A percentile compares a stretch with the other conserved stretches of the same genome.
Conservation (phyloP, 352 stramenopile species). For the Elongisporangium senticosum region DNA sequence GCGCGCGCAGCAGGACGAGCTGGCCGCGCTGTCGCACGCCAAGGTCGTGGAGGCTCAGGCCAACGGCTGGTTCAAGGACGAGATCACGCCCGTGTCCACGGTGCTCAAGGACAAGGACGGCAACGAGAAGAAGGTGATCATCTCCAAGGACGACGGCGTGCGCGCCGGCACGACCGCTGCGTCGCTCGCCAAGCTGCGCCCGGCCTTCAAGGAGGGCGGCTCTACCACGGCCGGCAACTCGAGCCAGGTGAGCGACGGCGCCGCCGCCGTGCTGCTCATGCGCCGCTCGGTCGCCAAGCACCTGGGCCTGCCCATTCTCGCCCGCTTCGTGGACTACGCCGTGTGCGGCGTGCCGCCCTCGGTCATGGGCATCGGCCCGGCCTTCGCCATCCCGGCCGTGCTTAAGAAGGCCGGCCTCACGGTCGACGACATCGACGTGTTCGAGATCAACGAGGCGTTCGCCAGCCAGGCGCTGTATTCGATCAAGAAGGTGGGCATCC, state of each 20-base stretch:
- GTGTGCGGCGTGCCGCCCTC: slow-evolving; percentile 79
- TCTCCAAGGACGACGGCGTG: slow-evolving; percentile 71
- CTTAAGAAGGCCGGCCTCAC: slow-evolving; percentile 62
- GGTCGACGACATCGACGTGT: slow-evolving; percentile 83
- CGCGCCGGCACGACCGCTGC: slow-evolving; percentile 58
- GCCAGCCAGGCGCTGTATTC: slow-evolving; percentile 84
- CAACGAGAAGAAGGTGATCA: slow-evolving; percentile 69
- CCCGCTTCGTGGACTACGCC: slow-evolving; percentile 81
- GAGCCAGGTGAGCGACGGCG: slow-evolving; percentile 87
- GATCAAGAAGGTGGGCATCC: slow-evolving; percentile 71
- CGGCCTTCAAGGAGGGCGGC: slow-evolving; percentile 78
- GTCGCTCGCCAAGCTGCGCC: slow-evolving; percentile 64
- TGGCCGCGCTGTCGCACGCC: slow-evolving; percentile 70
- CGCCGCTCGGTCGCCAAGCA: slow-evolving; percentile 71
- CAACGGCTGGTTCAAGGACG: slow-evolving; percentile 82
- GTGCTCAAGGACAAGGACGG: slow-evolving; percentile 72
- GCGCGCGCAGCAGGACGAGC: slow-evolving; percentile 68
- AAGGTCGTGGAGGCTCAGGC: slow-evolving; percentile 67
- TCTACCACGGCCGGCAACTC: slow-evolving; percentile 81
- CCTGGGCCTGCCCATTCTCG: slow-evolving; percentile 76
- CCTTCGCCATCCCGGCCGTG: slow-evolving; percentile 71
- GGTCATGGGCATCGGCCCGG: slow-evolving; percentile 86
- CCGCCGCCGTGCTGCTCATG: slow-evolving; percentile 85
- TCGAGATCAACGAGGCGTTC: slow-evolving; percentile 92
- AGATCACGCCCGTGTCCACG: slow-evolving; percentile 85